Evolutionary conservation across 805 yeast genomes (phyloP).

Genomic region (Candida xyloterini): DNA sequence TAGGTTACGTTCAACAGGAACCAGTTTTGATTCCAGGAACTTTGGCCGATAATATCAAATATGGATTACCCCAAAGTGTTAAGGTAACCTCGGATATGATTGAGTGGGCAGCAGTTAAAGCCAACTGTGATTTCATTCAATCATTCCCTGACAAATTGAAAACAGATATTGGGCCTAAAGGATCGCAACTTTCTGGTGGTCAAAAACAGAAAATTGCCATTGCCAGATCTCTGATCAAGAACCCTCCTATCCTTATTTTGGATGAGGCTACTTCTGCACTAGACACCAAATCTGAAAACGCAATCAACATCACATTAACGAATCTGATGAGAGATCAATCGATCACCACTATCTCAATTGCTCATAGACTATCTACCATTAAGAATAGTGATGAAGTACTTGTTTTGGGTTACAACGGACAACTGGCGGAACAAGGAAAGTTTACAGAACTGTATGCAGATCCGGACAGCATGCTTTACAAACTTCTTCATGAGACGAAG

Average conservation of each 20-base stretch:
- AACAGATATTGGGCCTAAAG: constrained; percentile 84
- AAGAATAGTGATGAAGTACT: constrained; percentile 77
- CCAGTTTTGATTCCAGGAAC: constrained; percentile 87
- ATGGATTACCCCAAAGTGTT: constrained; percentile 50
- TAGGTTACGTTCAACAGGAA: constrained; percentile 91
- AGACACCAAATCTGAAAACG: constrained; percentile 82
- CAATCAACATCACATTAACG: constrained; percentile 71
- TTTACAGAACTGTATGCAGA: constrained; percentile 55
- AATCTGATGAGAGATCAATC: constrained; percentile 53
- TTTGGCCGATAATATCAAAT: constrained; percentile 79
- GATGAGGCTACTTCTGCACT: constrained; percentile 92
- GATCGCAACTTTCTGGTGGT: constrained; percentile 62
- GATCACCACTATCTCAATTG: constrained; percentile 82
- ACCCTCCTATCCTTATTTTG: constrained; percentile 59
- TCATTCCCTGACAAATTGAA: constrained; percentile 79
- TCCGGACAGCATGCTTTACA: constrained; percentile 33
- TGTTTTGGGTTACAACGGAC: constrained; percentile 75
- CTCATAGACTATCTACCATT: constrained; percentile 87
- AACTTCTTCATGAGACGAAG: constrained; percentile 30
- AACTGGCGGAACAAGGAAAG: constrained; percentile 72
- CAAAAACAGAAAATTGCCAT: constrained; percentile 76
- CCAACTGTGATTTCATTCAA: constrained; percentile 73
- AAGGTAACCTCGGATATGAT: constrained; percentile 61
- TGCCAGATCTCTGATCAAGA: constrained; percentile 68
- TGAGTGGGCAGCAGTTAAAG: constrained; percentile 60